Conservation (phyloP, 2,329 filamentous ascomycete species). For the Phaeomoniella chlamydospora region DNA sequence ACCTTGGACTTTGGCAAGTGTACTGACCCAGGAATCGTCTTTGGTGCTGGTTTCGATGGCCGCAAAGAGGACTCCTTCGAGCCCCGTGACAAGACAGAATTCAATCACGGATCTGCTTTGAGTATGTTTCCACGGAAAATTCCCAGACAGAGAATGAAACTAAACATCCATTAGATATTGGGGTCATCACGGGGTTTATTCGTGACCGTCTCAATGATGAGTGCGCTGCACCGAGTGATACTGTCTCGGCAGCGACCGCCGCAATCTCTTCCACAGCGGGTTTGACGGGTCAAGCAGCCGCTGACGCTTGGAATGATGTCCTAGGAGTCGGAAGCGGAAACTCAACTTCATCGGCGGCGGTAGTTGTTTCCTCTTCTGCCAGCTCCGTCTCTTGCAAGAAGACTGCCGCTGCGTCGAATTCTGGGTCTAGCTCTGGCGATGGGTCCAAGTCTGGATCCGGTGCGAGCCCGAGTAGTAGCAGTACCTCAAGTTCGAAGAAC, state of each 20-base stretch:
- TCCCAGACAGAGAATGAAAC: background rate
- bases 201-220: constrained; percentile 19
- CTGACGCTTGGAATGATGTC: constrained; percentile 2
- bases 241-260: background rate
- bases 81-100: constrained; percentile 25
- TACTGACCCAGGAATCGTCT: constrained; percentile 24
- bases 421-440: background rate
- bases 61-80: constrained; percentile 28
- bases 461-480: background rate
- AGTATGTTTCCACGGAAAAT: constrained; percentile 5
- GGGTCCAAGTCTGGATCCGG: background rate
- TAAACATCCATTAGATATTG: constrained; percentile 18
- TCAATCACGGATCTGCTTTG: constrained; percentile 37
- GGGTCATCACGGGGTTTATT: constrained; percentile 32
- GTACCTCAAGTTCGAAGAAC: background rate
- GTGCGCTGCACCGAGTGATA: background rate
- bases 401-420: background rate
- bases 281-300: constrained; percentile 2
- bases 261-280: background rate
- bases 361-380: background rate
- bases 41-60: constrained; percentile 32
- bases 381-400: background rate
- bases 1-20: constrained; percentile 11
- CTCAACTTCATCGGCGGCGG: background rate
- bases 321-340: background rate